Conservation (phyloP, 306 rosid species). For the Neltuma alba region DNA sequence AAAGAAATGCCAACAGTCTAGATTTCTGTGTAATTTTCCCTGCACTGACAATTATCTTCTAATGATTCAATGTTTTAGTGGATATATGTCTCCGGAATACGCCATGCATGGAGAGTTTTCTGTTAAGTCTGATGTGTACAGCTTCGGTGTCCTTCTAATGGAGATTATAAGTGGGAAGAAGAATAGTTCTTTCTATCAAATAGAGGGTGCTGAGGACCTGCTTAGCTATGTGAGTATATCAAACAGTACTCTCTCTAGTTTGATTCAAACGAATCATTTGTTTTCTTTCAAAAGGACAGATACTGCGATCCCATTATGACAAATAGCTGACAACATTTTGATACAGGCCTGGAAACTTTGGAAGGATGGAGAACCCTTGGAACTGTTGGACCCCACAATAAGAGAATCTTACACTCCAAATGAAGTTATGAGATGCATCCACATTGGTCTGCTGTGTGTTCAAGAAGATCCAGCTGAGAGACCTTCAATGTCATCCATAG, state of each 20-base stretch:
- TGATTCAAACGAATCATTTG: background rate
- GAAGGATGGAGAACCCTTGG: conserved; percentile 42
- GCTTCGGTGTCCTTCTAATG: conserved; percentile 45
- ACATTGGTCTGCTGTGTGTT: conserved; percentile 44
- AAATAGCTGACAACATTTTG: conserved; percentile 3
- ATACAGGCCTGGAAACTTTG: conserved; percentile 47
- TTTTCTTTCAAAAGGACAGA: background rate
- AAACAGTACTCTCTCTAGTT: background rate
- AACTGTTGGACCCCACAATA: conserved; percentile 37
- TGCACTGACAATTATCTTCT: background rate
- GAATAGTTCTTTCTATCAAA: conserved; percentile 34
- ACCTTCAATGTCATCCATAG: conserved; percentile 43
- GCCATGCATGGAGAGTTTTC: conserved; percentile 47
- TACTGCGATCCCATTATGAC: background rate
- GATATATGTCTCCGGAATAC: conserved; percentile 42
- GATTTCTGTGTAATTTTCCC: background rate
- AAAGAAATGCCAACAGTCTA: background rate
- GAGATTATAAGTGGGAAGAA: conserved; percentile 51
- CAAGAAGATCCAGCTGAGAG: conserved; percentile 45
- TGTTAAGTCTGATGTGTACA: conserved; percentile 38
- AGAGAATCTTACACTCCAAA: conserved; percentile 25
- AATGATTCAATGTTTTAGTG: conserved; percentile 14
- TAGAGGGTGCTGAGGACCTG: conserved; percentile 27
- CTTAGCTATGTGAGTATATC: conserved; percentile 42
- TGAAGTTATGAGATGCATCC: conserved; percentile 47